phyloP scores from a whole-genome alignment of 495 filamentous ascomycete genomes.

The Podospora conica region DNA sequence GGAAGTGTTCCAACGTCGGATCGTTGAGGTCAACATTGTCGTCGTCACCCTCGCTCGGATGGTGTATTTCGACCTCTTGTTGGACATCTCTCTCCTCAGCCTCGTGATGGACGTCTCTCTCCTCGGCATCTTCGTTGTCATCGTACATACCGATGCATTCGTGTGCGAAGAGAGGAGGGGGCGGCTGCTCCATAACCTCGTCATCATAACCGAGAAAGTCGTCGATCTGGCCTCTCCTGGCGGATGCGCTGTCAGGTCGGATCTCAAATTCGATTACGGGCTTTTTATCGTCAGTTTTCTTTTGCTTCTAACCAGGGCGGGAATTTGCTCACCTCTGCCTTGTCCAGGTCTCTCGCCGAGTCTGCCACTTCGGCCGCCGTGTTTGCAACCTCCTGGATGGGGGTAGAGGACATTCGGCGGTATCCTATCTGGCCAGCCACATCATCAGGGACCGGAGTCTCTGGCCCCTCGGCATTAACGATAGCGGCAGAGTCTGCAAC shows the following conservation, averaged over 20 bases:
- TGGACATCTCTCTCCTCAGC: constrained; percentile 5
- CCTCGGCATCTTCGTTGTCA: constrained; percentile 9
- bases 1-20: constrained; percentile 47
- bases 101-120: too few species aligned
- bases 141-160: constrained; percentile 35
- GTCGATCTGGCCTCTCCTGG: not conserved
- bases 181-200: constrained; percentile 21
- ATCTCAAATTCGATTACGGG: constrained; percentile 14
- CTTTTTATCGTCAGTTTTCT: constrained; percentile 1
- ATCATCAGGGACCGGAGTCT: constrained; percentile 26
- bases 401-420: constrained; percentile 27
- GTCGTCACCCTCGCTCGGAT: constrained; percentile 11
- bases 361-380: constrained; percentile 46
- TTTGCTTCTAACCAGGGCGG: not conserved
- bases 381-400: constrained; percentile 34
- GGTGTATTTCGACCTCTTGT: constrained; percentile 8
- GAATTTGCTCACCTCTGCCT: constrained; percentile 23
- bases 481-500: constrained; percentile 38
- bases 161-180: constrained; percentile 42
- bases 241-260: constrained; percentile 5
- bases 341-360: constrained; percentile 32
- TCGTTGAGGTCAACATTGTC: constrained; percentile 40
- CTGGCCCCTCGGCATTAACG: constrained; percentile 28
- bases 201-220: constrained; percentile 13
- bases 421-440: constrained; percentile 26